Evolutionary conservation across 140 eudicot genomes (phyloP), one percentile per base, ranked within the genome.

Genomic region (Anethum foeniculum): DNA sequence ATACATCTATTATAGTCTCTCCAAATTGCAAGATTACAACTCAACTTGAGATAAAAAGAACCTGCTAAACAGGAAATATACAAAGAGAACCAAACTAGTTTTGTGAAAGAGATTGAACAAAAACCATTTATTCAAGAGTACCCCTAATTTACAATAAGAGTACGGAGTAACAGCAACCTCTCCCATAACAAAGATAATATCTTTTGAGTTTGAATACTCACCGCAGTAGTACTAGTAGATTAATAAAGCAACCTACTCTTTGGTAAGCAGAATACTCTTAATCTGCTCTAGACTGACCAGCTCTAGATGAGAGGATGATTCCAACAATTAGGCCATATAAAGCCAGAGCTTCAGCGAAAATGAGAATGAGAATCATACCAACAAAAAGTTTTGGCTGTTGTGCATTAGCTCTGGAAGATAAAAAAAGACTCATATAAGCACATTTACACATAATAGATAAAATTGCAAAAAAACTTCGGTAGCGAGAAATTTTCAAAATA

Each of bases 281-380:
- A 79, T 92, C 97, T 3, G 96, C 97, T 85, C 97, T 86, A 27
- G 97, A 92, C 78, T 92, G 97, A 73, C 97, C 97, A 77, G 97
- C 97, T 39, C 97, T 90, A 60, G 97, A 92, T 81, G 97, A 92
- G 46, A 92, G 90, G 86, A 92, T 92, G 88, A 92, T 92, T 46
- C 97, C 97, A 27, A 92, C 97, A 80, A 92, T 92, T 25, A 92
- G 97, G 82, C 97, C 97, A 9, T 92, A 92, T 0, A 92, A 86
- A 81, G 97, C 95, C 78, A 92, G 80, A 14, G 97, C 97, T 85
- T 92, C 97, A 81, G 94, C 97, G n/a, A 87, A 87, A 80, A 87
- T 87, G 72, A 87, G 90, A 46, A 87, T 87, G 36, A 87, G 86
- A 82, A 87, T 87, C 90, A 87, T 87, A 18, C 90, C 88, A 28